These are phyloP conservation scores for Ilex aquifolium DNA, from an alignment of 257 asterid species.

Conservation along the genomic window DNA sequence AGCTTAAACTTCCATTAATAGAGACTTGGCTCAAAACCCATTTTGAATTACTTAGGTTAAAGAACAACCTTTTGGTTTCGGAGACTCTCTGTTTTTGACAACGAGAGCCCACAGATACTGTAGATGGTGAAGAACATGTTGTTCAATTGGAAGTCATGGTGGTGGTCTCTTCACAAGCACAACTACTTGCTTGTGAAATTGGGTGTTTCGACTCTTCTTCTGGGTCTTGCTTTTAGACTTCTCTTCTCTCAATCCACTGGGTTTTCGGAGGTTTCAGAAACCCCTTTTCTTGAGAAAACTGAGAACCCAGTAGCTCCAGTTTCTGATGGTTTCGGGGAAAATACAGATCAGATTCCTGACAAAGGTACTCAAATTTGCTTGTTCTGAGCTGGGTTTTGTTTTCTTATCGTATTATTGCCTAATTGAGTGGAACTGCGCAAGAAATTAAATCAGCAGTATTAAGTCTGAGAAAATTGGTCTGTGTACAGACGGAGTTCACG, in stretches of 20 bases:
- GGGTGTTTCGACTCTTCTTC: constrained; percentile 42
- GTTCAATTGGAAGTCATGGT: constrained; percentile 41
- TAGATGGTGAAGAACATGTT: constrained; percentile 33
- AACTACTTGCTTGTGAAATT: constrained; percentile 44
- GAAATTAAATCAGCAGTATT: not conserved
- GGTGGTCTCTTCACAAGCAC: constrained; percentile 36
- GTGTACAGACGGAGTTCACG: not conserved
- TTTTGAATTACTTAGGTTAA: too few species aligned
- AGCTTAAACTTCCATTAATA: too few species aligned
- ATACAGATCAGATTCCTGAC: constrained; percentile 24
- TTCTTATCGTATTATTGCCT: not conserved
- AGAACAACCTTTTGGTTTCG: too few species aligned
- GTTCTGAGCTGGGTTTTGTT: not conserved
- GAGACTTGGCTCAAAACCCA: too few species aligned
- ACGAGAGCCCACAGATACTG: not conserved
- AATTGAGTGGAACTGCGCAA: not conserved
- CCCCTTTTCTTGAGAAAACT: constrained; percentile 28
- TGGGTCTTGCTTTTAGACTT: constrained; percentile 50
- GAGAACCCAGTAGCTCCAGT: constrained; percentile 13
- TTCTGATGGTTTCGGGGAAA: constrained; percentile 16
- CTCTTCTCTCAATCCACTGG: constrained; percentile 41
- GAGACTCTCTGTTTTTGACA: too few species aligned
- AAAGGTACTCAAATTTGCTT: constrained; percentile 31
- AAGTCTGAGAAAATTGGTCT: not conserved
- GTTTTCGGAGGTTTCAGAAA: constrained; percentile 27